Evolutionary conservation across 2,329 filamentous ascomycete genomes (phyloP).

Genomic region (Acrocalymma vagum): DNA sequence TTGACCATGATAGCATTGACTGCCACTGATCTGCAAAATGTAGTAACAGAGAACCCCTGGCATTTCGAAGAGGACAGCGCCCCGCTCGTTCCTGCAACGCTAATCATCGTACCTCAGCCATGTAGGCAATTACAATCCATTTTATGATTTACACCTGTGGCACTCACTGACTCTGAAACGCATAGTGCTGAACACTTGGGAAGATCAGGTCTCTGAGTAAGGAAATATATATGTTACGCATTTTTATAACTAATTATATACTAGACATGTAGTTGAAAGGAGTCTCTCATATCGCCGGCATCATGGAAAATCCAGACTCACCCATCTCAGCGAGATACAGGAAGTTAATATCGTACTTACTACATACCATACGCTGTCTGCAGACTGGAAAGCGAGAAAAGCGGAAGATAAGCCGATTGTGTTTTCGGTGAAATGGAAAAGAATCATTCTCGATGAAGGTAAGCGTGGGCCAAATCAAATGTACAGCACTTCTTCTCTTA

Average conservation of each 20-base stretch:
- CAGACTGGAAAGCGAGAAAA: slow-evolving; percentile 1
- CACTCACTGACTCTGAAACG: too few species aligned
- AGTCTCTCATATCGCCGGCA: too few species aligned
- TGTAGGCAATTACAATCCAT: not conserved
- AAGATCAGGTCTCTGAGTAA: too few species aligned
- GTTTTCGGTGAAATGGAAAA: slow-evolving; percentile 46
- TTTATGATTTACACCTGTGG: too few species aligned
- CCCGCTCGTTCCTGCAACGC: slow-evolving; percentile 1
- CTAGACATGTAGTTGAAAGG: too few species aligned
- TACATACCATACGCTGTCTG: slow-evolving; percentile 19
- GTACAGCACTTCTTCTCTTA: slow-evolving; percentile 17
- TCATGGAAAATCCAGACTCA: slow-evolving; percentile 9
- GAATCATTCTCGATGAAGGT: slow-evolving; percentile 46
- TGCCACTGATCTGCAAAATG: slow-evolving; percentile 3
- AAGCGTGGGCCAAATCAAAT: too few species aligned
- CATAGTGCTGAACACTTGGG: too few species aligned
- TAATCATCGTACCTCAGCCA: slow-evolving; percentile 7
- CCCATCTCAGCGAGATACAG: not conserved
- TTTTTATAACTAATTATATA: too few species aligned
- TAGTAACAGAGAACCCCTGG: not conserved
- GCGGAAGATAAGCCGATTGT: too few species aligned
- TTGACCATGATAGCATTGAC: slow-evolving; percentile 24
- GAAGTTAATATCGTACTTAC: slow-evolving; percentile 12
- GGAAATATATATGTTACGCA: too few species aligned
- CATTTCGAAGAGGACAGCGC: not conserved